Percentiles rank a stretch among this genome's conserved stretches.
Evolutionary conservation across 768 basidiomycete species (phyloP).

Genomic region (Stropharia rugosoannulata): DNA sequence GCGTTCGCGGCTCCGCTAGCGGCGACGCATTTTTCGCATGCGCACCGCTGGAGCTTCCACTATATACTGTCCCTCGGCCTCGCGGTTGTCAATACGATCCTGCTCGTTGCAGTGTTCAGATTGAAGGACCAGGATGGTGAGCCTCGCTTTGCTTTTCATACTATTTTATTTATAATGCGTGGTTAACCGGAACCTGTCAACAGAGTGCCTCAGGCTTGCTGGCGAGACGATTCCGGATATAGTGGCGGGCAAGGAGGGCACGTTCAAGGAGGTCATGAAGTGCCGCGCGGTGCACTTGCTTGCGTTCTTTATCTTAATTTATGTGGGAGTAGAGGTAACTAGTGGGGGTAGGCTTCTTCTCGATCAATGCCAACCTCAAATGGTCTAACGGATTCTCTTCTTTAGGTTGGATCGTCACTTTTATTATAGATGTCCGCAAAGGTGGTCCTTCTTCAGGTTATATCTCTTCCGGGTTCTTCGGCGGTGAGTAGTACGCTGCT

Average conservation of each 20-base stretch:
- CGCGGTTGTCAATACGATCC: constrained; percentile 52
- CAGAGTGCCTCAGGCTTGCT: constrained; percentile 54
- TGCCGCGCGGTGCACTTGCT: constrained; percentile 58
- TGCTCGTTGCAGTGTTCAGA: constrained; percentile 62
- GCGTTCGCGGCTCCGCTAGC: constrained; percentile 72
- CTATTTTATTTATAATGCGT: not conserved
- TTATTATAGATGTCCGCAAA: constrained; percentile 5
- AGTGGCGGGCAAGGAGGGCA: constrained; percentile 33
- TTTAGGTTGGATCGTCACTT: constrained; percentile 71
- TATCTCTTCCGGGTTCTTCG: constrained; percentile 23
- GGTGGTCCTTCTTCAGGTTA: constrained; percentile 8
- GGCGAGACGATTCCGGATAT: constrained; percentile 46
- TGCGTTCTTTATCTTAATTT: constrained; percentile 63
- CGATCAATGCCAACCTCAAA: not conserved
- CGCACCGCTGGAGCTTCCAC: constrained; percentile 73
- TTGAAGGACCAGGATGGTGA: constrained; percentile 69
- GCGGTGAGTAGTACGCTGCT: constrained; percentile 33
- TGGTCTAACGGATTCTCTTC: not conserved
- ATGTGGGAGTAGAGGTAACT: constrained; percentile 70
- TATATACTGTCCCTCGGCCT: constrained; percentile 71
- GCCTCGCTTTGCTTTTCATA: not conserved
- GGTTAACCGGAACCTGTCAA: not conserved
- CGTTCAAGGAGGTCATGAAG: constrained; percentile 48
- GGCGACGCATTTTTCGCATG: constrained; percentile 76
- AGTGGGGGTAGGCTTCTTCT: constrained; percentile 37